Evolutionary conservation across 768 basidiomycete genomes (phyloP).

Genomic region (Rhodotorula kratochvilovae): DNA sequence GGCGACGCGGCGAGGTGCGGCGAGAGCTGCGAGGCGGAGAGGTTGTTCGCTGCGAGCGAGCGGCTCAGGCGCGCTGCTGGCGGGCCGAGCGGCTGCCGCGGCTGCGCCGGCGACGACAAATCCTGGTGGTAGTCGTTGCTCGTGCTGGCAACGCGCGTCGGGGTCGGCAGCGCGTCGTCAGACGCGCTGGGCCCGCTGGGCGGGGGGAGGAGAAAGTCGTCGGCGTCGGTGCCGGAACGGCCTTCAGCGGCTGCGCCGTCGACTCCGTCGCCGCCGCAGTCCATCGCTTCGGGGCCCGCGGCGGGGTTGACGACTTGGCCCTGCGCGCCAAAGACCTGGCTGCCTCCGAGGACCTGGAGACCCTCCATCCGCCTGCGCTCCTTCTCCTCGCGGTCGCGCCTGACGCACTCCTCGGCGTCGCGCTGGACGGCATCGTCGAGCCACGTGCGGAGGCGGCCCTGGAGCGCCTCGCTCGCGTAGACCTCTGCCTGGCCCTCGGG

Average conservation of each 20-base stretch:
- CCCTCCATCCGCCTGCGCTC: slow-evolving; percentile 14
- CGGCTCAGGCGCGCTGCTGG: slow-evolving; percentile 7
- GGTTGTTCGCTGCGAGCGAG: slow-evolving; percentile 8
- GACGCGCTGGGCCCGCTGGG: no score
- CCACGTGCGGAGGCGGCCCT: slow-evolving; percentile 41
- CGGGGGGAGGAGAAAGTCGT: not conserved
- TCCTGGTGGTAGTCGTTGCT: not conserved
- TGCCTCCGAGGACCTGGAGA: slow-evolving; percentile 17
- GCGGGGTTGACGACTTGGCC: not conserved
- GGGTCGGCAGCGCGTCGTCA: not conserved
- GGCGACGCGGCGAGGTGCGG: not conserved
- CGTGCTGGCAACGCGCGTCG: no score
- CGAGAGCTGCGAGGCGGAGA: slow-evolving; percentile 1
- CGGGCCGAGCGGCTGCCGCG: not conserved
- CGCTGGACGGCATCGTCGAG: slow-evolving; percentile 24
- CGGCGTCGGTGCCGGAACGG: not conserved
- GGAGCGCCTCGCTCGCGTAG: slow-evolving; percentile 49
- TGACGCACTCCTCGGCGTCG: slow-evolving; percentile 20
- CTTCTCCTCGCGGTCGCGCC: slow-evolving; percentile 10
- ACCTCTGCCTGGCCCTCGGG: slow-evolving; percentile 47
- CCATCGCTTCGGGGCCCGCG: not conserved
- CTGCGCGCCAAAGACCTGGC: slow-evolving; percentile 19
- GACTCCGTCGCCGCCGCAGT: not conserved
- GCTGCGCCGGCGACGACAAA: not conserved
- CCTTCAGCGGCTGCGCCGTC: no score